phyloP scores from a whole-genome alignment of 2,329 filamentous ascomycete species.

The Pestalotiopsis fici region DNA sequence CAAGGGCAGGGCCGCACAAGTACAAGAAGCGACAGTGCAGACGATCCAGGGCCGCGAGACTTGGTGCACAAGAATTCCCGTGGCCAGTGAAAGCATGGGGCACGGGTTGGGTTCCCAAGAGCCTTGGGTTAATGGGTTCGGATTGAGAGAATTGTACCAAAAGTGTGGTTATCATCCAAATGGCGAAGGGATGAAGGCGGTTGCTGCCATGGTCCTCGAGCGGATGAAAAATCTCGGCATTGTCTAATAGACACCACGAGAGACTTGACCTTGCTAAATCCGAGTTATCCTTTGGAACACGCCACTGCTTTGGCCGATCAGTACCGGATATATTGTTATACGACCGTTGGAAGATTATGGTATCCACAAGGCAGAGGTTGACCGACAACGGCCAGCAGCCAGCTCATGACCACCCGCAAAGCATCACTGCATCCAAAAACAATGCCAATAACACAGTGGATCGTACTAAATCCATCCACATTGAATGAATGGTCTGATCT shows the following conservation, averaged over 20 bases:
- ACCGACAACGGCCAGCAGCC: neutral
- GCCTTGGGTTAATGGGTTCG: constrained; percentile 32
- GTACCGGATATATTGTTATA: neutral
- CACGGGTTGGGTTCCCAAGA: constrained; percentile 27
- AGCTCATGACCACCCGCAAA: neutral
- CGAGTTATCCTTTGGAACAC: too few species aligned
- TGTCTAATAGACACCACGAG: neutral
- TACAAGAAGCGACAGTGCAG: constrained; percentile 24
- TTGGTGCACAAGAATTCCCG: constrained; percentile 26
- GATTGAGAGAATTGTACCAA: constrained; percentile 8
- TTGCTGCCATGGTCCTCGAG: constrained; percentile 24
- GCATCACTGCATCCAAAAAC: neutral
- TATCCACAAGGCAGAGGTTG: neutral
- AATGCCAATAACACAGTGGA: neutral
- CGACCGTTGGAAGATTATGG: neutral
- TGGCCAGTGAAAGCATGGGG: constrained; percentile 22
- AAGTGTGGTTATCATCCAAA: constrained; percentile 28
- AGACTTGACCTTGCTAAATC: neutral
- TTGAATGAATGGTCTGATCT: constrained; percentile 1
- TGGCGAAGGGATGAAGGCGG: constrained; percentile 28
- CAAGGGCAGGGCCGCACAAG: constrained; percentile 16
- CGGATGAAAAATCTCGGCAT: constrained; percentile 18
- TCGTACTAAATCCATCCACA: neutral
- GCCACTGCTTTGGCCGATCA: too few species aligned
- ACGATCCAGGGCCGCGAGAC: constrained; percentile 22